Evolutionary conservation across 352 stramenopile species (phyloP), one percentile per base, ranked within the genome.

Genomic region (Stramenopiles sp.): DNA sequence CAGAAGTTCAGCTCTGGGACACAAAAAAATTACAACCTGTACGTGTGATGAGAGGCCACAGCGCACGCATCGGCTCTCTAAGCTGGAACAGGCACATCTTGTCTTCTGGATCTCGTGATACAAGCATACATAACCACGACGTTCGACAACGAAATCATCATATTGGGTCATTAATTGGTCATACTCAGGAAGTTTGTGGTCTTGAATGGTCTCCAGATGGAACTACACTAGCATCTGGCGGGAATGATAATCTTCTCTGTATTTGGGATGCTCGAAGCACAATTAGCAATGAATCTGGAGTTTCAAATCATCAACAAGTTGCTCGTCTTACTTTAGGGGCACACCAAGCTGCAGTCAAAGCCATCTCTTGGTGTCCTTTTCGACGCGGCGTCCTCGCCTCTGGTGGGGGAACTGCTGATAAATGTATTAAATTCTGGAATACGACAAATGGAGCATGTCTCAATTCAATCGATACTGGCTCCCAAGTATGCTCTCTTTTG

Each of bases 341-440:
- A 17, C 86, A 98, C 58, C 69, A 63, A 54, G 52, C 66, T 55
- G 71, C 66, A 20, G 83, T 98, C 17, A 96, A 96, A 51, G 83
- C 85, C 12, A 66, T 98, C 38, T 80, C 83, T 2, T 98, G 85
- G 85, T 95, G 75, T 51, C 85, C 85, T 4, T 89, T 86, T 62
- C 74, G 96, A 47, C 71, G 75, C 10, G 83, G 92, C 48, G 45
- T 93, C 4, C 63, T 98, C 26, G 85, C 85, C 0, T 85, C 74
- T 6, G 85, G 85, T 38, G 85, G 79, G 21, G 85, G 85, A 45
- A 95, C 85, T 15, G 81, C 81, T 12, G 85, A 98, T 58, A 61
- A 81, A 23, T 83, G 67, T 40, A 96, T 98, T 59, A 96, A 98
- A 58, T 90, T 96, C 47, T 98, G 85, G 85, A 93, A 98, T 54